Percentiles rank a stretch among this genome's conserved stretches.
phyloP scores from a whole-genome alignment of 768 basidiomycete species.

The Auriscalpium microsporum region DNA sequence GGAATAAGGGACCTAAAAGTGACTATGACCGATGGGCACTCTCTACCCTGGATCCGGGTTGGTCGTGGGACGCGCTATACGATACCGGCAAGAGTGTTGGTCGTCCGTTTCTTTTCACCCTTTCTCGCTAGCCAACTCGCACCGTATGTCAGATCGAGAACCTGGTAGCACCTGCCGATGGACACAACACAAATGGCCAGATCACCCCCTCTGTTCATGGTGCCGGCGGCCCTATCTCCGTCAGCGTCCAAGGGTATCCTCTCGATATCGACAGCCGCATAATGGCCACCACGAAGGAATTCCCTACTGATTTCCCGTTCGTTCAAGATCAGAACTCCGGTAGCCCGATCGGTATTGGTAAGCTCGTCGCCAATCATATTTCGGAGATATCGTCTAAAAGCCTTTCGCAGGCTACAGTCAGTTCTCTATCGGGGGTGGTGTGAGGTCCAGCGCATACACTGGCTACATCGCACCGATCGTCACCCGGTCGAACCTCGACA shows the following conservation, averaged over 20 bases:
- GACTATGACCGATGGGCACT: constrained; percentile 29
- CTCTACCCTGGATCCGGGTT: constrained; percentile 28
- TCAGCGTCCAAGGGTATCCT: background rate
- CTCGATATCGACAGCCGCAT: background rate
- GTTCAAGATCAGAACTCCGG: constrained; percentile 4
- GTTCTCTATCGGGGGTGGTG: constrained; percentile 12
- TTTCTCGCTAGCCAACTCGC: background rate
- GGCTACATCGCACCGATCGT: constrained; percentile 5
- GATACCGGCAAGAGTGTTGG: constrained; percentile 25
- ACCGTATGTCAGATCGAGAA: background rate
- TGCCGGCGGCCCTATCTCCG: background rate
- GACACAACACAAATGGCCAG: background rate
- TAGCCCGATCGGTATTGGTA: background rate
- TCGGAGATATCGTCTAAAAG: background rate
- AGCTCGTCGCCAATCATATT: background rate
- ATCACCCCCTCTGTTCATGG: background rate
- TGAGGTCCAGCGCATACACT: constrained; percentile 8
- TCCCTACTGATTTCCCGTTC: background rate
- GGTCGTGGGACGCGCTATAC: constrained; percentile 31
- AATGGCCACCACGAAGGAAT: background rate
- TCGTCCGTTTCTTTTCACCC: no score
- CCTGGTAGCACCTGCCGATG: constrained; percentile 3
- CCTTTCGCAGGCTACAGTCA: constrained; percentile 10
- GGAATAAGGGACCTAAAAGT: constrained; percentile 27
- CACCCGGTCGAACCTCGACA: background rate